phyloP scores from a whole-genome alignment of 176 grass and related monocot genomes.

The Luzula sylvatica region DNA sequence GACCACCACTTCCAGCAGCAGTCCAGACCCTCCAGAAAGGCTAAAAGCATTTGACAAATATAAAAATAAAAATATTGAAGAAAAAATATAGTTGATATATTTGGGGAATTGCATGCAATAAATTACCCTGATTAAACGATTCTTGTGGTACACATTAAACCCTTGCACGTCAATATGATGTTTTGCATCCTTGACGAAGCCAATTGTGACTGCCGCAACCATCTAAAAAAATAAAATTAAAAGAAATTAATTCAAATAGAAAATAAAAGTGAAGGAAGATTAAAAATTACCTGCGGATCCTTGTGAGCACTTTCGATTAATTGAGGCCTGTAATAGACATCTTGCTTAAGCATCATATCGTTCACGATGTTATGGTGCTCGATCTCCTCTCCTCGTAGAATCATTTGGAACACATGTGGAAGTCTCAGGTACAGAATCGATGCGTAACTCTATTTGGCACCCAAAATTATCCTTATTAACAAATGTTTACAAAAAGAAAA shows the following conservation, averaged over 20 bases:
- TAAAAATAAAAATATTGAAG: neutral
- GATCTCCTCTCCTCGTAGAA: conserved; percentile 85
- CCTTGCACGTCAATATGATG: conserved; percentile 83
- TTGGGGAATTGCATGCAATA: too few relatives aligned
- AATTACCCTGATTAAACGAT: conserved; percentile 91
- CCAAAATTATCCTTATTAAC: neutral
- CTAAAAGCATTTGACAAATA: conserved; percentile 27
- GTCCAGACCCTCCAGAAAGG: conserved; percentile 99
- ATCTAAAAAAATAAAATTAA: conserved; percentile 43
- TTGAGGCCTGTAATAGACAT: conserved; percentile 78
- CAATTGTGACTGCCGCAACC: conserved; percentile 87
- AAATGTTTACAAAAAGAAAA: neutral
- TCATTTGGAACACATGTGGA: conserved; percentile 67
- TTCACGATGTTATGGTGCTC: conserved; percentile 92
- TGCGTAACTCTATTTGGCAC: conserved; percentile 71
- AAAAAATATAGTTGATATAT: conserved; percentile 11
- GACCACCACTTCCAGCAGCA: conserved; percentile 89
- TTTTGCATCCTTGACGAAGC: conserved; percentile 99
- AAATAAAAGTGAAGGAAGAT: conserved; percentile 7
- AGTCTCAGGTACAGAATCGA: conserved; percentile 94
- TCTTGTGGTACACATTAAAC: conserved; percentile 98
- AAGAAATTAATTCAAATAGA: conserved; percentile 13
- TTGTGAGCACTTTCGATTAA: conserved; percentile 46
- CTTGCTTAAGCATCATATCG: conserved; percentile 98
- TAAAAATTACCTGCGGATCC: conserved; percentile 63